These are phyloP conservation scores for Trypanosoma melophagium DNA, from an alignment of 208 protist species.

Conservation along the genomic window DNA sequence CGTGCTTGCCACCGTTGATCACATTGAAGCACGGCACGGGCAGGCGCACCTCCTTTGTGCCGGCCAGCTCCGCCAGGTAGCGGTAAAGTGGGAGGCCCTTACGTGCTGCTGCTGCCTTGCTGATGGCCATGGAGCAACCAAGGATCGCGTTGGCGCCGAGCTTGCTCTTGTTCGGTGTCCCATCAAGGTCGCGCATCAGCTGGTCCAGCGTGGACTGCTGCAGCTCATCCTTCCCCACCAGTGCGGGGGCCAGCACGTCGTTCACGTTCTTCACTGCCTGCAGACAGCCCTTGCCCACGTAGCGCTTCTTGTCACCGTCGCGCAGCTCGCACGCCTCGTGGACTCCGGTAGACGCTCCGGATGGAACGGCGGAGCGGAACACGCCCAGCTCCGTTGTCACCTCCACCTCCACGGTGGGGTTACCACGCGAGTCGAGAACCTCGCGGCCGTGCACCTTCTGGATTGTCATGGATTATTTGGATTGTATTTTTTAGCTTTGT, in stretches of 20 bases:
- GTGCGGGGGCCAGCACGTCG: constrained; percentile 86
- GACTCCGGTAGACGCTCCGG: constrained; percentile 98
- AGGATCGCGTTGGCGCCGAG: constrained; percentile 99
- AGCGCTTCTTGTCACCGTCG: constrained; percentile 94
- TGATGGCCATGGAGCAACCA: constrained; percentile 97
- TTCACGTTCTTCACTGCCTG: constrained; percentile 98
- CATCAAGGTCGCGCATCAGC: constrained; percentile 95
- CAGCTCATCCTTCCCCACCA: constrained; percentile 92
- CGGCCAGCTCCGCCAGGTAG: constrained; percentile 94
- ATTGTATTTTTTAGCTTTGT: not conserved
- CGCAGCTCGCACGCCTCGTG: constrained; percentile 98
- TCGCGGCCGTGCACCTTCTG: constrained; percentile 86
- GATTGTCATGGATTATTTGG: constrained; percentile 60
- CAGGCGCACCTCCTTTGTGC: constrained; percentile 77
- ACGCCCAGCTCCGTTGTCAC: constrained; percentile 93
- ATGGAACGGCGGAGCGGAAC: constrained; percentile 97
- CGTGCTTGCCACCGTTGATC: constrained; percentile 99
- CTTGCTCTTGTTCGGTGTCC: constrained; percentile 96
- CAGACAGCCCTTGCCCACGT: constrained; percentile 96
- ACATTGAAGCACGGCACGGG: constrained; percentile 98
- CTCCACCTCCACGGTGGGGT: constrained; percentile 95
- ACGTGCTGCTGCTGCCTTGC: constrained; percentile 93
- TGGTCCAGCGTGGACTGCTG: constrained; percentile 94
- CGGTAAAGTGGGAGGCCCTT: constrained; percentile 93
- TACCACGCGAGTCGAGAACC: constrained; percentile 89